These are phyloP conservation scores for Plasmodium malariae DNA, from an alignment of 169 alveolate species.

Conservation along the genomic window DNA sequence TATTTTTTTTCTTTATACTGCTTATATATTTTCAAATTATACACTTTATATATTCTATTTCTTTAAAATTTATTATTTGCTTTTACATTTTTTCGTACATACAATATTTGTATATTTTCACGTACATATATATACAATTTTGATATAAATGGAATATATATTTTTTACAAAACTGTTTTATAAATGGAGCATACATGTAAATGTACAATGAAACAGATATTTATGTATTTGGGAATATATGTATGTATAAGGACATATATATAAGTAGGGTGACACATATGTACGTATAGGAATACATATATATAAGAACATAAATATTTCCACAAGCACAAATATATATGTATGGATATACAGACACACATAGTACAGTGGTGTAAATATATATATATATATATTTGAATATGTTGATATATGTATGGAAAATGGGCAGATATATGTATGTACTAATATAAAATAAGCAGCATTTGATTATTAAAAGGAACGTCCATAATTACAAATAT, in stretches of 20 bases:
- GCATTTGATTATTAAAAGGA: too few species aligned
- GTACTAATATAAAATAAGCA: too few species aligned
- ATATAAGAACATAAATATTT: neutral
- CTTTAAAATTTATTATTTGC: slow-evolving; percentile 3
- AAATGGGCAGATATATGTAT: too few species aligned
- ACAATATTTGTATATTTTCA: neutral
- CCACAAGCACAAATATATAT: neutral
- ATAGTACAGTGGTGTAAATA: neutral
- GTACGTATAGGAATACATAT: neutral
- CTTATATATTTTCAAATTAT: slow-evolving; percentile 30
- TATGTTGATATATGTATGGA: neutral
- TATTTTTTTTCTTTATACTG: neutral
- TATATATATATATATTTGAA: too few species aligned
- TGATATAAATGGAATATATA: slow-evolving; percentile 1
- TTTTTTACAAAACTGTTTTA: slow-evolving; percentile 38
- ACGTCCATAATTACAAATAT: too few species aligned
- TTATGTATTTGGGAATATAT: neutral
- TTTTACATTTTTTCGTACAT: slow-evolving; percentile 11
- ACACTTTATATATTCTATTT: slow-evolving; percentile 13
- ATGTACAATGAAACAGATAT: neutral
- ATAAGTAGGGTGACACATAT: too few species aligned
- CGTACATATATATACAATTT: slow-evolving; percentile 25
- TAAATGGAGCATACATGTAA: slow-evolving; percentile 11
- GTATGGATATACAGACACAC: neutral
- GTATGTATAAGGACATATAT: too few species aligned